A percentile compares a stretch with the other conserved stretches of the same genome.
These are phyloP conservation scores for Amanita fuliginea DNA, from an alignment of 768 basidiomycete genomes.

Conservation along the genomic window DNA sequence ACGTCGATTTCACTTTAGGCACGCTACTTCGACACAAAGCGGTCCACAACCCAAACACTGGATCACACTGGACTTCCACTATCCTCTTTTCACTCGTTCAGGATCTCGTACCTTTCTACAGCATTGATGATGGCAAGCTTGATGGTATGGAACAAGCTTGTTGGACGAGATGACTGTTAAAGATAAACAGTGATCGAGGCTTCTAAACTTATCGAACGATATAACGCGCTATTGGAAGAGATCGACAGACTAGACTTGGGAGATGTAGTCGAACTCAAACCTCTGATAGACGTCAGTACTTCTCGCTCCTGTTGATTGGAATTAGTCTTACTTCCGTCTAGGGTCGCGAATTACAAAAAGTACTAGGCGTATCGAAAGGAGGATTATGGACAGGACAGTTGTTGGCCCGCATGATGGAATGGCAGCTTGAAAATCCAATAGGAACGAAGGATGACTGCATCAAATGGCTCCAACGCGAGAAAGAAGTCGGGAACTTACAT, in stretches of 20 bases:
- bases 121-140: slow-evolving; percentile 25
- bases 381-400: slow-evolving; percentile 65
- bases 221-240: slow-evolving; percentile 52
- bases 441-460: slow-evolving; percentile 57
- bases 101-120: slow-evolving; percentile 51
- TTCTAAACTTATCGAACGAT: slow-evolving; percentile 38
- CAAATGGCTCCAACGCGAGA: slow-evolving; percentile 56
- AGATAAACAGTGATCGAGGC: slow-evolving; percentile 29
- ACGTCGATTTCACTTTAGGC: slow-evolving; percentile 28
- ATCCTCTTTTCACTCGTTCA: slow-evolving; percentile 66
- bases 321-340: slow-evolving; percentile 18
- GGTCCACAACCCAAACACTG: slow-evolving; percentile 53
- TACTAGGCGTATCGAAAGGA: slow-evolving; percentile 41
- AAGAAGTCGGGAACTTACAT: slow-evolving; percentile 32
- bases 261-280: slow-evolving; percentile 51
- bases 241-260: slow-evolving; percentile 56
- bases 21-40: slow-evolving; percentile 53
- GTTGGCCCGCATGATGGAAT: slow-evolving; percentile 59
- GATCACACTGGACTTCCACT: slow-evolving; percentile 60
- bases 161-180: neutral
- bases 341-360: slow-evolving; percentile 57
- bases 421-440: slow-evolving; percentile 76
- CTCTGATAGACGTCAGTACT: slow-evolving; percentile 64
- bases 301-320: neutral
- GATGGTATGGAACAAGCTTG: slow-evolving; percentile 26